Conservation (phyloP, 169 alveolate species). For the Plasmodium coatneyi region DNA sequence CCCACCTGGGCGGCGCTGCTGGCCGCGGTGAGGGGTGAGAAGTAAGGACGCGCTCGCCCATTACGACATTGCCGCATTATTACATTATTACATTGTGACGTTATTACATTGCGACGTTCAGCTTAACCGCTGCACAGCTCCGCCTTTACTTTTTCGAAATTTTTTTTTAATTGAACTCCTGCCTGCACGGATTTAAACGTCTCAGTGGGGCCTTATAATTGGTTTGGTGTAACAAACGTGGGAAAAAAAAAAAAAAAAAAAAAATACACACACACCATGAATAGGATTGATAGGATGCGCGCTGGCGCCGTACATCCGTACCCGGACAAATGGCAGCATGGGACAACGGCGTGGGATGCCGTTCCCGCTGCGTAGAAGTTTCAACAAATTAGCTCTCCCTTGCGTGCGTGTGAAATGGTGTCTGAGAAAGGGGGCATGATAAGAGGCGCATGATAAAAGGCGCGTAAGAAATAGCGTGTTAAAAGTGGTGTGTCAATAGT, state of each 20-base stretch:
- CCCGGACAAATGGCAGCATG: background rate
- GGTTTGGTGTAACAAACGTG: background rate
- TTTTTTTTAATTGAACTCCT: background rate
- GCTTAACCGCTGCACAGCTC: background rate
- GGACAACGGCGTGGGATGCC: background rate
- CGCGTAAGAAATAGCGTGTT: background rate
- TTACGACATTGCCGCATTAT: background rate
- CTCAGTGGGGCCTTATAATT: background rate
- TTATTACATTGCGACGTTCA: too few species aligned
- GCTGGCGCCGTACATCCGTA: background rate
- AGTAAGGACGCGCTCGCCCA: background rate
- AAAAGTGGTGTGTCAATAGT: background rate
- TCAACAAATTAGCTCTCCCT: background rate
- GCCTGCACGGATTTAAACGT: background rate
- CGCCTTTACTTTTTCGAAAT: background rate
- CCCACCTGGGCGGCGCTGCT: conserved; percentile 19
- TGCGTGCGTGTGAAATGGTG: background rate
- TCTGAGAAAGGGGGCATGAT: background rate
- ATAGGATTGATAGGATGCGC: background rate
- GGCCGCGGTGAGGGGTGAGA: background rate
- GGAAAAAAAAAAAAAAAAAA: background rate
- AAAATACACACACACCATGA: background rate
- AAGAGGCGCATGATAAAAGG: background rate
- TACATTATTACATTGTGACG: too few species aligned
- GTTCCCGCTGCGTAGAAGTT: background rate